Evolutionary conservation across 345 rosid genomes (phyloP), one percentile per base, ranked within the genome.

Genomic region (Lumnitzera racemosa): DNA sequence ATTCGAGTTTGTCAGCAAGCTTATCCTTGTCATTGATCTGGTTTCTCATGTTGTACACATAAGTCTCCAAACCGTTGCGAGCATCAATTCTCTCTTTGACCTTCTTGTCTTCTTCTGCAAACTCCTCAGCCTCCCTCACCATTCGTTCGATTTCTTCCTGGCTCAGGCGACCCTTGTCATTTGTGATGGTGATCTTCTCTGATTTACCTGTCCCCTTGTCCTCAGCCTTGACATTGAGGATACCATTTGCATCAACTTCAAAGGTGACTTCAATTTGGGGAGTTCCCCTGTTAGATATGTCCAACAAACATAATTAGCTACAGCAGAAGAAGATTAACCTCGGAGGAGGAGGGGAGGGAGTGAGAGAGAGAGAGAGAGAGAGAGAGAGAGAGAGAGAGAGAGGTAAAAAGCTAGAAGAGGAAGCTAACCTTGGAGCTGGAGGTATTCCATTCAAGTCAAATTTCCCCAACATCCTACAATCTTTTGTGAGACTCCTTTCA

Each of bases 201-300:
- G 96, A 76, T 69, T 89, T 92, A 2, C 96, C 90, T 2, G 88
- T 71, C 52, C 85, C 98, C 74, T 92, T 92, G 66, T 92, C 98
- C 73, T 92, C 96, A 1, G 98, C 98, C 73, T 74, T 85, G 51
- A 92, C 98, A 48, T 87, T 89, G 2, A 92, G 75, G 66, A 92
- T 92, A 65, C 98, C 98, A 2, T 92, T 92, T 47, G 96, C 98
- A 43, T 92, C 98, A 3, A 89, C 95, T 70, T 92, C 97, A 10
- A 92, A 92, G 23, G 98, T 92, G 23, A 92, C 98, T 65, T 92
- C 98, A 57, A 92, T 92, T 74, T 92, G 98, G 29, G 98, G 97
- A 53, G 96, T 89, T 43, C 98, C 98, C 74, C 98, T 85, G 87
- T 62, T 57, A 7, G n/a, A 17, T 20, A 20, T 50, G 66, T 46